Base-by-base conservation (phyloP, 768 basidiomycete species). In the Amanita fuliginea region DNA sequence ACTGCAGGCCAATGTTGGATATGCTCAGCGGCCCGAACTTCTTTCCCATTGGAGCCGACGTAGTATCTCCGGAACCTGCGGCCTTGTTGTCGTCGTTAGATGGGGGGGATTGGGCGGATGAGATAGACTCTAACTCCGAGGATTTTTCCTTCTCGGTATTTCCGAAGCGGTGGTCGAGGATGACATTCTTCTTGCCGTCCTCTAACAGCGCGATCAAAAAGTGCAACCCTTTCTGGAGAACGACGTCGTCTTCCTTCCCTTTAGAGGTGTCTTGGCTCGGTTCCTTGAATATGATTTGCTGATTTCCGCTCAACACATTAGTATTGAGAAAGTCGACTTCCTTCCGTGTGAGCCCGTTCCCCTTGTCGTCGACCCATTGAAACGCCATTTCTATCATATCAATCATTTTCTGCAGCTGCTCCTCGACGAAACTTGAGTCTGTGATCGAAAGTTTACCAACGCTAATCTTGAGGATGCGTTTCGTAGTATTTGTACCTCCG, bases 1-100 rank as follows among this genome's bases (percentile, higher is more conserved):
- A 41, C 37, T 49, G 47, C 16, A 49, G 21, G 7, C 47, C 37
- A 19, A 49, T 41, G 26, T 49, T 49, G 22, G 47, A 36, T 36
- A 36, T 36, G 35, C 35, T 36, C 35, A 36, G 35, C 14, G 35
- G 35, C 35, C 35, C 14, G 35, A 36, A 36, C 35, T 36, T 36
- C 35, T 36, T 36, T 18, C 35, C 35, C 35, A 36, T 36, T 36
- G 35, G 35, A 36, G 35, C 35, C 35, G 35, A 36, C 35, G 14
- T n/a, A 36, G 35, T 36, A 16, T 16, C n/a, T 36, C 35, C 14
- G 18, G 35, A 36, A 36, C 35, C 35, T 36, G 35, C 35, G 2
- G 35, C 35, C 14, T 36, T 16, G 35, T 36, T 16, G 35, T 36
- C 35, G 35, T 36, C 14, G 35, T 36, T 36, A 30, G 28, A 30